A percentile compares a stretch with the other conserved stretches of the same genome.
Evolutionary conservation across 2,329 filamentous ascomycete genomes (phyloP).

Genomic region (Penicillium sp.): DNA sequence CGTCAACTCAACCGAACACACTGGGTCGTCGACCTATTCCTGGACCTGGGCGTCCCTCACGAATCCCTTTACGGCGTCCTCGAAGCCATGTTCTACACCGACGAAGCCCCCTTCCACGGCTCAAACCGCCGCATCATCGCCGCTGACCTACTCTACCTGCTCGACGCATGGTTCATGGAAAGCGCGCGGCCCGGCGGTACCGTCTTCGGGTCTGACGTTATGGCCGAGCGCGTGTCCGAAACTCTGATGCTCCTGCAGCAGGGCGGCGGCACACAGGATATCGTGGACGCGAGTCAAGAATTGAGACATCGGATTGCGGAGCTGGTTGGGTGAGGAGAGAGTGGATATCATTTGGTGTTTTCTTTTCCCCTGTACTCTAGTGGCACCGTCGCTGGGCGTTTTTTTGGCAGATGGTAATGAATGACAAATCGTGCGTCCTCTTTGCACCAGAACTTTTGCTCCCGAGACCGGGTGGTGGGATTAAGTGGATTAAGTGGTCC

Average conservation of each 20-base stretch:
- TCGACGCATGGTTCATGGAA: conserved; percentile 60
- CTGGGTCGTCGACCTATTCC: conserved; percentile 66
- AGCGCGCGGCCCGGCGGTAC: conserved; percentile 54
- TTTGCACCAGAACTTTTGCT: background rate
- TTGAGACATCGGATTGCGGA: conserved; percentile 43
- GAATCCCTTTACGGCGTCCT: conserved; percentile 62
- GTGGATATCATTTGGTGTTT: background rate
- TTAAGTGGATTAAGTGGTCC: too few relatives aligned
- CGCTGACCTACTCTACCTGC: conserved; percentile 61
- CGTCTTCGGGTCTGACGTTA: conserved; percentile 61
- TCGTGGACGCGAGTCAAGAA: conserved; percentile 28
- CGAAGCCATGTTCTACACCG: conserved; percentile 66
- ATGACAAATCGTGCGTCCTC: background rate
- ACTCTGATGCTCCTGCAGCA: conserved; percentile 47
- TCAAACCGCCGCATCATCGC: conserved; percentile 57
- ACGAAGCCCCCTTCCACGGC: conserved; percentile 63
- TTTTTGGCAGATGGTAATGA: conserved; percentile 1
- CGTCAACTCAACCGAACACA: conserved; percentile 43
- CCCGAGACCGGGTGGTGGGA: too few relatives aligned
- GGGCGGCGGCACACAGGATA: conserved; percentile 19
- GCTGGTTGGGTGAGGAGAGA: conserved; percentile 38
- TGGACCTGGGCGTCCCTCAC: conserved; percentile 60
- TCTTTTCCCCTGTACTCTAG: conserved; percentile 6
- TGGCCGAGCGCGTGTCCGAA: conserved; percentile 50
- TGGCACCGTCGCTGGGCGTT: background rate